phyloP scores from a whole-genome alignment of 495 filamentous ascomycete genomes.

The Penicillium crystallinum region DNA sequence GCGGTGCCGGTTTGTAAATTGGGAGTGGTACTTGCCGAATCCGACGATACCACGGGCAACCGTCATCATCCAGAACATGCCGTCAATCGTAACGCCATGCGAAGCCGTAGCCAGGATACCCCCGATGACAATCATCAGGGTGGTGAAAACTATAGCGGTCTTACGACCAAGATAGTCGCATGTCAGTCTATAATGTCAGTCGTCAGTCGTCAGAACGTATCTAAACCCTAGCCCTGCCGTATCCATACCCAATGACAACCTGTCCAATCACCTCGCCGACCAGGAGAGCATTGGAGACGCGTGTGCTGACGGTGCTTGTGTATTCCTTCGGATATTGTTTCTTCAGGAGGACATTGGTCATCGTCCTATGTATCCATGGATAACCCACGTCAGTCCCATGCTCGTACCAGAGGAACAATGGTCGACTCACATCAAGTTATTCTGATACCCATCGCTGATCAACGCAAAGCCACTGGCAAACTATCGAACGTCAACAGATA shows the following conservation, averaged over 20 bases:
- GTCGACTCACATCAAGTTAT: constrained; percentile 40
- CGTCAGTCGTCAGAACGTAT: background rate
- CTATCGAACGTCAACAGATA: constrained; percentile 6
- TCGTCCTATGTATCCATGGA: constrained; percentile 30
- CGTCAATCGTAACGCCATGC: constrained; percentile 40
- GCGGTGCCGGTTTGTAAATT: background rate
- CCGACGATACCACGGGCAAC: constrained; percentile 45
- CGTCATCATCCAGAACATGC: constrained; percentile 54
- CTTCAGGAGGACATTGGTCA: constrained; percentile 47
- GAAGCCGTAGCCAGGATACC: constrained; percentile 47
- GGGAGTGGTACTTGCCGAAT: constrained; percentile 27
- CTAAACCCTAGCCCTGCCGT: background rate
- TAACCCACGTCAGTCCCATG: background rate
- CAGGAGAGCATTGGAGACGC: constrained; percentile 50
- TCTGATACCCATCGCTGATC: constrained; percentile 52
- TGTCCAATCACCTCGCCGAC: constrained; percentile 51
- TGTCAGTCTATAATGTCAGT: constrained; percentile 25
- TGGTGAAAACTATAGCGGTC: constrained; percentile 46
- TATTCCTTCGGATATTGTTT: constrained; percentile 44
- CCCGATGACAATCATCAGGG: constrained; percentile 48
- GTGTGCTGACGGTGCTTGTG: constrained; percentile 40
- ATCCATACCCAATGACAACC: constrained; percentile 37
- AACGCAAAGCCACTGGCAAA: constrained; percentile 46
- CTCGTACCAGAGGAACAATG: background rate
- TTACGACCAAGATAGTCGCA: constrained; percentile 52